Percentiles rank a stretch among this genome's conserved stretches.
These are phyloP conservation scores for Oidiodendron maius DNA, from an alignment of 495 filamentous ascomycete genomes.

Conservation along the genomic window DNA sequence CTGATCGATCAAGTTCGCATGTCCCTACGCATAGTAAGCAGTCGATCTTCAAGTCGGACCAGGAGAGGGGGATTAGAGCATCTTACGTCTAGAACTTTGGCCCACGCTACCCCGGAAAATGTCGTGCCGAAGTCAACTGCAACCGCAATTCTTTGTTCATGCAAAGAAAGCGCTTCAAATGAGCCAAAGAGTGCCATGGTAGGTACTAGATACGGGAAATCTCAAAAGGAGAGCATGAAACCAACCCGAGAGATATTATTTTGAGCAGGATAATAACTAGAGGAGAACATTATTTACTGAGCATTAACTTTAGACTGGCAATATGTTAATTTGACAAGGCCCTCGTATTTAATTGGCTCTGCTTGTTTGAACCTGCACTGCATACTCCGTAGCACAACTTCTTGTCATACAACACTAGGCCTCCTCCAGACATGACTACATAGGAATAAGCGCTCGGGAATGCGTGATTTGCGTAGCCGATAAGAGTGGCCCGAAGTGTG, in stretches of 20 bases:
- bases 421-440: not conserved
- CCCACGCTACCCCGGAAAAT: slow-evolving; percentile 26
- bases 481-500: not conserved
- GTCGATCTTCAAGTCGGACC: not conserved
- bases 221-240: not conserved
- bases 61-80: not conserved
- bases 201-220: not conserved
- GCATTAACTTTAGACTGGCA: not conserved
- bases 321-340: not conserved
- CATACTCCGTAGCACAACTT: not conserved
- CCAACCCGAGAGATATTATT: not conserved
- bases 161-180: slow-evolving; percentile 24
- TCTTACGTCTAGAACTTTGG: slow-evolving; percentile 19
- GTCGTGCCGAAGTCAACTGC: slow-evolving; percentile 47
- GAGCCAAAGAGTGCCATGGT: not conserved
- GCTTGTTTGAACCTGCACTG: not conserved
- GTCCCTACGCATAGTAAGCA: not conserved
- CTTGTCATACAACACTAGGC: not conserved
- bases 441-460: not conserved
- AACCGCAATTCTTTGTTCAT: slow-evolving; percentile 28
- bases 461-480: not conserved
- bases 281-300: too few species aligned
- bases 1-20: slow-evolving; percentile 25
- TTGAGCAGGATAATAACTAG: not conserved
- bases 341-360: not conserved